Base-by-base conservation (phyloP, 805 yeast genomes). In the Lipomyces japonicus region DNA sequence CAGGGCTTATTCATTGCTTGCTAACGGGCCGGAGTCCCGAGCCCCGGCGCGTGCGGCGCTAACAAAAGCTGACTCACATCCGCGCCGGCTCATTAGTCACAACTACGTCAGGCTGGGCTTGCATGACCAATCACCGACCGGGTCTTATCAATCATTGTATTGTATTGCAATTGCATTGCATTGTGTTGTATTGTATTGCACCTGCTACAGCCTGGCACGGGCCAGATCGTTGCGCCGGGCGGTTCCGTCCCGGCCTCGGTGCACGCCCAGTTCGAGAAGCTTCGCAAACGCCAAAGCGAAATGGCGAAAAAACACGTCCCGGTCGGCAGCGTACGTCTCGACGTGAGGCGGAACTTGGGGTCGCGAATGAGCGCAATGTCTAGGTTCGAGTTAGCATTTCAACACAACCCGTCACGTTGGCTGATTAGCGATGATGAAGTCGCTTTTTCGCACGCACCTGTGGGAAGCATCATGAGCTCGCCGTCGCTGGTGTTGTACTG, bases 391-490 rank as follows among this genome's bases (percentile, higher is more conserved):
- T 34, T 22, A 34, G 37, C 31, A 28, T 7, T n/a, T n/a, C n/a
- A n/a, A n/a, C n/a, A n/a, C n/a, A n/a, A n/a, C n/a, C n/a, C n/a
- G n/a, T n/a, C n/a, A n/a, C n/a, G n/a, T n/a, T n/a, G n/a, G n/a
- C n/a, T 24, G n/a, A 45, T 39, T 18, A 28, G 12, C n/a, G 14
- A 7, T 14, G 25, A 12, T 7, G 3, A 4, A 22, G 12, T 6
- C 4, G 12, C 5, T 10, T n/a, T 9, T 14, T 16, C 19, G 32
- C 12, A 25, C 44, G 28, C 25, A 48, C 55, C 55, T 36, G 95
- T 81, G 25, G 86, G 88, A 46, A 88, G 69, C 96, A 88, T 88
- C 95, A 88, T 87, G 58, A 85, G 75, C 55, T 74, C 78, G 53
- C 76, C 74, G 63, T 81, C 84, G 58, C 76, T 79, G 54, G 71